These are phyloP conservation scores for Aspergillus novofumigatus DNA, from an alignment of 2,329 filamentous ascomycete species.

Conservation along the genomic window DNA sequence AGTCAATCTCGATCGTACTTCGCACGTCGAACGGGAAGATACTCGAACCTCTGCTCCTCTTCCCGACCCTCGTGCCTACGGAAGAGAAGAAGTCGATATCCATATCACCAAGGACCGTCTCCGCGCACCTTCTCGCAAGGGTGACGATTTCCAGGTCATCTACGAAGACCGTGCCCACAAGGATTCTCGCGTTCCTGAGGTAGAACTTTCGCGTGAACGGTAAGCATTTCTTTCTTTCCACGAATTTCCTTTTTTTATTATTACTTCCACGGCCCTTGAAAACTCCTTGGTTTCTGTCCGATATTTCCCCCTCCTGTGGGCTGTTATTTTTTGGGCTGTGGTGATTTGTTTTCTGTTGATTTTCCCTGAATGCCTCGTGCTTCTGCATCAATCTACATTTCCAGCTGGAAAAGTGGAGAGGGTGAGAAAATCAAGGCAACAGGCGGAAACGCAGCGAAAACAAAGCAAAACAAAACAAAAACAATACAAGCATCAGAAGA, in stretches of 20 bases:
- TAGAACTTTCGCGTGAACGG: constrained; percentile 50
- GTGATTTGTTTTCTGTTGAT: neutral
- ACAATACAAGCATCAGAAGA: neutral
- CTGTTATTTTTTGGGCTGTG: neutral
- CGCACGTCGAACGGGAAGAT: constrained; percentile 97
- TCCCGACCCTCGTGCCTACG: constrained; percentile 62
- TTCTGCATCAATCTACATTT: neutral
- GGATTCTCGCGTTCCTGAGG: constrained; percentile 39
- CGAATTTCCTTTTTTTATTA: constrained; percentile 8
- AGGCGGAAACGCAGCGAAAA: neutral
- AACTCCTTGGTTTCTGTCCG: constrained; percentile 6
- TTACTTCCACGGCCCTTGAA: constrained; percentile 7
- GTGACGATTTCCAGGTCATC: constrained; percentile 16
- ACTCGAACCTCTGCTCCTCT: constrained; percentile 67
- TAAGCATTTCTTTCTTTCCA: constrained; percentile 33
- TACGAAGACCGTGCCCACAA: constrained; percentile 35
- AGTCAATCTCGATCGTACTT: constrained; percentile 68
- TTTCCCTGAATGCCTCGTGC: neutral
- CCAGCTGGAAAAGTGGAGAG: neutral
- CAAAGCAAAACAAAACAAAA: neutral
- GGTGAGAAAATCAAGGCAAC: neutral
- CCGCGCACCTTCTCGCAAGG: constrained; percentile 3
- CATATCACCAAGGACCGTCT: constrained; percentile 50
- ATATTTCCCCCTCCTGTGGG: neutral
- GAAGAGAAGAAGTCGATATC: constrained; percentile 83